Evolutionary conservation across 495 filamentous ascomycete species (phyloP).

Genomic region (Talaromyces thailandensis): DNA sequence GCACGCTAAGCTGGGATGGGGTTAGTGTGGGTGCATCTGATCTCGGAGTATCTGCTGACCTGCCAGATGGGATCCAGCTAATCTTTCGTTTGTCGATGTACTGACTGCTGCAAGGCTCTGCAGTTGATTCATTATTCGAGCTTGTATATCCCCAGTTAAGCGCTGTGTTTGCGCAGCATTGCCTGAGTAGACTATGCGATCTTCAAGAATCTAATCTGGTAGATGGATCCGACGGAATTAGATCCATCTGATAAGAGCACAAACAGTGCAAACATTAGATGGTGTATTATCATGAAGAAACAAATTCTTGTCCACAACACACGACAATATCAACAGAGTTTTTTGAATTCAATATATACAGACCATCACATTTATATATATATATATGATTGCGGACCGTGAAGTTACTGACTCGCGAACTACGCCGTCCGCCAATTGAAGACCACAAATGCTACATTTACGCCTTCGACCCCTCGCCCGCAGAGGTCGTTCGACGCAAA

Average conservation of each 20-base stretch:
- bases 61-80: background rate
- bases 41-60: background rate
- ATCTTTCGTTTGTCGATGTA: background rate
- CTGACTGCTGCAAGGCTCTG: background rate
- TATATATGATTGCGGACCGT: background rate
- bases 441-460: constrained; percentile 19
- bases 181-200: background rate
- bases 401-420: background rate
- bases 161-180: background rate
- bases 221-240: background rate
- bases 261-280: background rate
- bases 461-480: constrained; percentile 25
- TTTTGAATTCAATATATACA: background rate
- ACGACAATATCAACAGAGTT: background rate
- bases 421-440: too few species aligned
- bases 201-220: background rate
- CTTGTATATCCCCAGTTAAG: background rate
- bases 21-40: background rate
- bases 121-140: too few species aligned
- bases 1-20: background rate
- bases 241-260: background rate
- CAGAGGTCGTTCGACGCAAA: constrained; percentile 8
- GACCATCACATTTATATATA: background rate
- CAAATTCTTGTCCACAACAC: background rate
- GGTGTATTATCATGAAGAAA: background rate